phyloP scores from a whole-genome alignment of 352 stramenopile species.

The Phytophthora citricola region DNA sequence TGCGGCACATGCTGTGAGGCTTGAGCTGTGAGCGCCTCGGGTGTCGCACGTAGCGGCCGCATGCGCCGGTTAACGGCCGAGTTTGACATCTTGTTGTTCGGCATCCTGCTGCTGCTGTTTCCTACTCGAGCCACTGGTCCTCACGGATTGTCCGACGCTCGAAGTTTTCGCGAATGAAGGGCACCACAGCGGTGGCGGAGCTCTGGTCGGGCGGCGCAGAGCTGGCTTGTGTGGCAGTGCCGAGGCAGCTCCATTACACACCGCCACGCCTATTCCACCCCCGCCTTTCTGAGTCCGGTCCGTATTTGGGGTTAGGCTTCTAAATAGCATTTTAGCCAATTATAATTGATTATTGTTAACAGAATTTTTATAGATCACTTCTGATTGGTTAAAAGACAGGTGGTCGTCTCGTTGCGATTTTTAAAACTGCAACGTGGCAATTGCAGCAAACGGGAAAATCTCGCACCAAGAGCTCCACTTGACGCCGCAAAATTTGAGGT shows the following conservation, averaged over 20 bases:
- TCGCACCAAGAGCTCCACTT: constrained; percentile 27
- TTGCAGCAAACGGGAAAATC: constrained; percentile 23
- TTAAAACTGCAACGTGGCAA: constrained; percentile 25
- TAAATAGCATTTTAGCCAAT: too few species aligned
- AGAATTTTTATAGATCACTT: too few species aligned
- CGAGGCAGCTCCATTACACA: constrained; percentile 26
- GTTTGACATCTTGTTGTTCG: constrained; percentile 46
- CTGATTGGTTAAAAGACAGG: background rate
- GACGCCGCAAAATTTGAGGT: constrained; percentile 23
- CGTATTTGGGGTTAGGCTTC: constrained; percentile 11
- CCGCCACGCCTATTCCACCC: constrained; percentile 30
- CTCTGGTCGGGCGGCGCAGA: constrained; percentile 6
- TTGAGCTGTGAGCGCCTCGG: constrained; percentile 18
- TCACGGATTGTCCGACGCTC: constrained; percentile 22
- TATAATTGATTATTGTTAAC: too few species aligned
- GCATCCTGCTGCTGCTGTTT: constrained; percentile 32
- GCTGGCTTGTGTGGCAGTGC: constrained; percentile 32
- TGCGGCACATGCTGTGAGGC: constrained; percentile 41
- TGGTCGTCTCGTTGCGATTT: constrained; percentile 12
- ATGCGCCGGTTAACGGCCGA: constrained; percentile 26
- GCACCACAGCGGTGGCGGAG: constrained; percentile 1
- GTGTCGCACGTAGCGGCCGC: constrained; percentile 30
- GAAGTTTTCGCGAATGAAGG: constrained; percentile 42
- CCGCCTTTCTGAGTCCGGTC: constrained; percentile 19
- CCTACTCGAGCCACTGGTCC: constrained; percentile 12